Percentiles rank a stretch among this genome's conserved stretches.
Evolutionary conservation across 129 eudicot species (phyloP).

Genomic region (Ambrosia trifida): DNA sequence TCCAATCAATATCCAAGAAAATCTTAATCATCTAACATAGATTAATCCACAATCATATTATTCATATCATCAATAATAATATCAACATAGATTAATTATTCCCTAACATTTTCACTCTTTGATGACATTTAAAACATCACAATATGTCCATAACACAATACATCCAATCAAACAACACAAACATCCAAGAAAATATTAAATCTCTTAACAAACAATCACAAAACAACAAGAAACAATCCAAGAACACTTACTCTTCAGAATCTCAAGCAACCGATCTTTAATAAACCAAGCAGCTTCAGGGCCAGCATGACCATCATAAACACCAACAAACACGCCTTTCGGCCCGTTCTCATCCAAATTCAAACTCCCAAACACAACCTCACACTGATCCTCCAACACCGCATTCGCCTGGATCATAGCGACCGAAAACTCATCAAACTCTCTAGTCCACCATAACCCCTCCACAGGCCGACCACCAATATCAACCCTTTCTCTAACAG

Average conservation of each 20-base stretch:
- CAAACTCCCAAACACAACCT: constrained; percentile 65
- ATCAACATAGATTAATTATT: not conserved
- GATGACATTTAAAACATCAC: too few species aligned
- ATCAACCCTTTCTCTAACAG: constrained; percentile 34
- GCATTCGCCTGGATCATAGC: constrained; percentile 78
- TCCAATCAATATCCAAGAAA: not conserved
- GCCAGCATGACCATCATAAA: constrained; percentile 50
- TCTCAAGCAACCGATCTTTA: constrained; percentile 19
- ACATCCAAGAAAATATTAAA: not conserved
- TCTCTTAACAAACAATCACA: too few species aligned
- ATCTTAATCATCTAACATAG: not conserved
- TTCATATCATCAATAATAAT: not conserved
- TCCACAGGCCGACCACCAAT: constrained; percentile 38
- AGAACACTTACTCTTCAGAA: constrained; percentile 20
- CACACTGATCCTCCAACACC: constrained; percentile 77
- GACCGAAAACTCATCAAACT: constrained; percentile 73
- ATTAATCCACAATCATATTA: too few species aligned
- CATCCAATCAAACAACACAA: not conserved
- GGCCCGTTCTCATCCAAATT: constrained; percentile 54
- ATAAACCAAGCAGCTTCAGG: constrained; percentile 27
- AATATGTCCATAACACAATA: not conserved
- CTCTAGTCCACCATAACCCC: constrained; percentile 74
- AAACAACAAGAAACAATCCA: not conserved
- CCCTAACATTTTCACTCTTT: too few species aligned
- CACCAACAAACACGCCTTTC: constrained; percentile 74